Conservation (phyloP, 2,329 filamentous ascomycete genomes). For the Chaetomium sp. region DNA sequence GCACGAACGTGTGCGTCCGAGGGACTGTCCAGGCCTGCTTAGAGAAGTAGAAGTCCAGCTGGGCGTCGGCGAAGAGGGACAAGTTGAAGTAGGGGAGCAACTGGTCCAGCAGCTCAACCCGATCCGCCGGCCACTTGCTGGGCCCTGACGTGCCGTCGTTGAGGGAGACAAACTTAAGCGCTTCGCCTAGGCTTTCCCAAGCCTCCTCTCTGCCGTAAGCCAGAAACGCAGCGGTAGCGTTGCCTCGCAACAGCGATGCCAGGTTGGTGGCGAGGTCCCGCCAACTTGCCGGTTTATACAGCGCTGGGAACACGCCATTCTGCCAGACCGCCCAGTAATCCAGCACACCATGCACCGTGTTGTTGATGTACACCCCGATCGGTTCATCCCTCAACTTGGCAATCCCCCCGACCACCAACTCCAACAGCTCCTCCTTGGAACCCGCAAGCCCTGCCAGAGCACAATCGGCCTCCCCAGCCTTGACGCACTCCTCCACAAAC, state of each 20-base stretch:
- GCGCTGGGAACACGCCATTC: constrained; percentile 43
- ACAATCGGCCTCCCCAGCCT: constrained; percentile 49
- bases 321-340: constrained; percentile 43
- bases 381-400: constrained; percentile 44
- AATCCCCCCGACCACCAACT: constrained; percentile 41
- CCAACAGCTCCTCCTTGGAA: constrained; percentile 42
- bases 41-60: constrained; percentile 35
- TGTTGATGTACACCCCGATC: constrained; percentile 48
- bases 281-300: constrained; percentile 47
- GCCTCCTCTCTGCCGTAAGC: constrained; percentile 38
- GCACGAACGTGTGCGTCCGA: constrained; percentile 38
- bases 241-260: constrained; percentile 43
- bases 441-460: constrained; percentile 43
- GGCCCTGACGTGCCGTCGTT: constrained; percentile 41
- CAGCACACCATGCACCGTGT: constrained; percentile 43
- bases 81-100: constrained; percentile 41
- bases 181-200: constrained; percentile 35
- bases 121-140: constrained; percentile 41
- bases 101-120: constrained; percentile 40
- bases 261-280: constrained; percentile 42
- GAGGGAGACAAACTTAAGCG: constrained; percentile 36
- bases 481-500: constrained; percentile 51
- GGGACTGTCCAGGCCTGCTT: constrained; percentile 40
- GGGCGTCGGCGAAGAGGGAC: constrained; percentile 37
- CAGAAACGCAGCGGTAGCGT: constrained; percentile 44